Evolutionary conservation across 805 yeast genomes (phyloP).

Genomic region (Hanseniaspora clermontiae): DNA sequence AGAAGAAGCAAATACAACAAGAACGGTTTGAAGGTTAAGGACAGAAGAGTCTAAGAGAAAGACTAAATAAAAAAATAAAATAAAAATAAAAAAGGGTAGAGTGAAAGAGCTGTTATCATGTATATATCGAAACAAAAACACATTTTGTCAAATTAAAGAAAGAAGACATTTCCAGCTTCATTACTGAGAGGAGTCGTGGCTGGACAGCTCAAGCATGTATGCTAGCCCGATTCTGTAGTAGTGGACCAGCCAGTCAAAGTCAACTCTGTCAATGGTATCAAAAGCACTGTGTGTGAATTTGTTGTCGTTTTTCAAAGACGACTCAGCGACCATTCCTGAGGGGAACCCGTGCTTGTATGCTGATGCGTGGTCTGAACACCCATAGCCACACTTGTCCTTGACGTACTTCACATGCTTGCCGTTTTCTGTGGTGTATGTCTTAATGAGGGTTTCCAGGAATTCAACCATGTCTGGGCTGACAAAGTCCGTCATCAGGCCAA

Average conservation of each 20-base stretch:
- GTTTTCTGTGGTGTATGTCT: conserved; percentile 36
- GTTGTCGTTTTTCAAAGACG: conserved; percentile 49
- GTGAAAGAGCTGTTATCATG: background rate
- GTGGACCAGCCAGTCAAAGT: conserved; percentile 65
- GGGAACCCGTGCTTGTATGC: conserved; percentile 78
- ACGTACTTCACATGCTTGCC: conserved; percentile 41
- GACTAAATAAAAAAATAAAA: conserved; percentile 24
- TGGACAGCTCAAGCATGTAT: conserved; percentile 53
- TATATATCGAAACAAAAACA: background rate
- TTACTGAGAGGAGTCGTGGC: conserved; percentile 17
- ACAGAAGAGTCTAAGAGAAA: conserved; percentile 45
- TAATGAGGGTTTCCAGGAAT: conserved; percentile 50
- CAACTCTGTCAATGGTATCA: conserved; percentile 73
- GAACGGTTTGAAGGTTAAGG: conserved; percentile 63
- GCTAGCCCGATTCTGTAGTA: conserved; percentile 70
- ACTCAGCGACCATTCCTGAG: conserved; percentile 68
- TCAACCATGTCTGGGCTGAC: conserved; percentile 43
- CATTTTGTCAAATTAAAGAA: no score
- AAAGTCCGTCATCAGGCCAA: conserved; percentile 73
- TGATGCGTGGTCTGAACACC: conserved; percentile 87
- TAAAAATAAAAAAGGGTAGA: no score
- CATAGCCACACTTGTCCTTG: conserved; percentile 77
- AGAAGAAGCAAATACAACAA: conserved; percentile 81
- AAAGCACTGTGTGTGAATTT: conserved; percentile 61
- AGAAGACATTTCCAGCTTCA: no score